Evolutionary conservation across 129 eudicot species (phyloP).

Genomic region (Arctium minus): DNA sequence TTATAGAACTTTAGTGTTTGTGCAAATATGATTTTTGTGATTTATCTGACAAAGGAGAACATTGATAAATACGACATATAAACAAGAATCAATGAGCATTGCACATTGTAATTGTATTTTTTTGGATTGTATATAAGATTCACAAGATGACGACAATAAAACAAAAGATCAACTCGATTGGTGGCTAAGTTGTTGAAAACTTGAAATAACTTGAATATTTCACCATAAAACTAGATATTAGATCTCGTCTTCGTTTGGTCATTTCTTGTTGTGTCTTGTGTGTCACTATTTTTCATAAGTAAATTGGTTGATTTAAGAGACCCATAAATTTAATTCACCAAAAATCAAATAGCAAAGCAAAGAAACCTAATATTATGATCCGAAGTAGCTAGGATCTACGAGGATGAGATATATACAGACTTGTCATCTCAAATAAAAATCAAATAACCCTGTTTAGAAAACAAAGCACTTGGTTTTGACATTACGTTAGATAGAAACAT

Average conservation of each 20-base stretch:
- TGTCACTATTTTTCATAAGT: too few species aligned
- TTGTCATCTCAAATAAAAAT: background rate
- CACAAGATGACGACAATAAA: background rate
- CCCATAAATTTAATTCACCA: too few species aligned
- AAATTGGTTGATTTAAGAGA: too few species aligned
- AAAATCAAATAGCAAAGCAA: too few species aligned
- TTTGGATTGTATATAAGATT: background rate
- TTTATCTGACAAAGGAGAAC: background rate
- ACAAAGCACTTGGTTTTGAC: background rate
- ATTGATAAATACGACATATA: background rate
- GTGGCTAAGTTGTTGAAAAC: background rate
- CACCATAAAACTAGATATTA: background rate
- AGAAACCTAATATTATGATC: too few species aligned
- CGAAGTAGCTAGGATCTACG: too few species aligned
- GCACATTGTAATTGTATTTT: background rate
- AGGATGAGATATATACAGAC: too few species aligned
- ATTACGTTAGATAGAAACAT: too few species aligned
- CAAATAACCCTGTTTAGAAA: background rate
- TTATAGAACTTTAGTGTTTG: background rate
- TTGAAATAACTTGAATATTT: background rate
- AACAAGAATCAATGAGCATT: background rate
- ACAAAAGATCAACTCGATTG: background rate
- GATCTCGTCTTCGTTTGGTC: too few species aligned
- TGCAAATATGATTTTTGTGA: background rate
- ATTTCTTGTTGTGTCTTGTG: too few species aligned